Evolutionary conservation across 1,284 basidiomycete genomes (phyloP), one percentile per base, ranked within the genome.

Genomic region (Farysia itapuensis): DNA sequence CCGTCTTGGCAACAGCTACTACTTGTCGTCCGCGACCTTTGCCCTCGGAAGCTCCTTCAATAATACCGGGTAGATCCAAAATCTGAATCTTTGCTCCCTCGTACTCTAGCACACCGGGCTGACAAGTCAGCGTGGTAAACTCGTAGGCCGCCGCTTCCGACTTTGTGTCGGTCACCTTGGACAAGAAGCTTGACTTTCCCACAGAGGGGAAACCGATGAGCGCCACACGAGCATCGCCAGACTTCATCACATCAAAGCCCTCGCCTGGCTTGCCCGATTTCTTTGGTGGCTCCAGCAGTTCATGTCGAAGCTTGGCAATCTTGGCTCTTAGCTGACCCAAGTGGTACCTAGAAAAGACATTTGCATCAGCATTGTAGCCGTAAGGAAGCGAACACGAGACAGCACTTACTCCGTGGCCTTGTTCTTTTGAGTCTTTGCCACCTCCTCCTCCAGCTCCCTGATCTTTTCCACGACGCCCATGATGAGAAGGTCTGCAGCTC

Each of bases 371-470:
- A 28, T 9, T 28, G 26, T 11, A n/a, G 26, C 26, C 26, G 26
- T 9, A 11, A 9, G n/a, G 26, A 28, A 28, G 11, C 26, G 11
- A 9, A 28, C 11, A 9, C n/a, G 11, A n/a, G 26, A 28, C 26
- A 28, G 26, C 14, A 65, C 61, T 46, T 42, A 65, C 67, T 70
- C 64, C 32, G 70, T 71, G 4, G 70, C 74, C 61, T 77, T 68
- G 77, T 83, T 81, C 78, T 78, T 78, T 56, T 79, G 78, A 20
- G 78, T 79, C 43, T 72, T 69, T 23, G 87, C 89, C 88, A 93
- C 92, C 81, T 94, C 90, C 87, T 92, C 89, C 82, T 94, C 90
- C 78, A 94, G 84, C 85, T 91, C 89, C 86, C 92, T 92, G 70
- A 94, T 92, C 80, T 90, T 66, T 57, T 77, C 61, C 25, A 54